These are phyloP conservation scores for Flaveria bidentis DNA, from an alignment of 129 eudicot species.

Conservation along the genomic window DNA sequence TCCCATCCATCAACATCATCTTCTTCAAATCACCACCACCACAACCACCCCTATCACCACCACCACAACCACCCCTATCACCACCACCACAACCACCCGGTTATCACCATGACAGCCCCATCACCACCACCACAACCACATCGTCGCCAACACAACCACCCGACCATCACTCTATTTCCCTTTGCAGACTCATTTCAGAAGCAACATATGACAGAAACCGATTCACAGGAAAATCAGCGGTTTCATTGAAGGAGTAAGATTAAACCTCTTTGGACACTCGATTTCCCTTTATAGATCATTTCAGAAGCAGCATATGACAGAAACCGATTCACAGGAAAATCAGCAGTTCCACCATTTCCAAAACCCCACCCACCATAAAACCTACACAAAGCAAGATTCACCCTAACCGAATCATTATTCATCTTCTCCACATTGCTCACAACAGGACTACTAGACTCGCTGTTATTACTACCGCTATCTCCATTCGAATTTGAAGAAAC, in stretches of 20 bases:
- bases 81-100: too few relatives aligned
- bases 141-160: too few relatives aligned
- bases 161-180: too few relatives aligned
- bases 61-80: too few relatives aligned
- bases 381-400: conserved; percentile 72
- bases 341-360: conserved; percentile 69
- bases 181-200: too few relatives aligned
- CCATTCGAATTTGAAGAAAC: conserved; percentile 44
- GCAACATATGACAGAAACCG: too few relatives aligned
- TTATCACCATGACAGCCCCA: too few relatives aligned
- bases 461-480: conserved; percentile 34
- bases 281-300: conserved; percentile 63
- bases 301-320: conserved; percentile 61
- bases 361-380: conserved; percentile 99
- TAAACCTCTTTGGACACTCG: conserved; percentile 91
- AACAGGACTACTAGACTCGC: conserved; percentile 35
- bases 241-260: conserved; percentile 91
- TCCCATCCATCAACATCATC: too few relatives aligned
- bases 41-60: too few relatives aligned
- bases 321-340: conserved; percentile 58
- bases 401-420: conserved; percentile 57
- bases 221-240: conserved; percentile 19
- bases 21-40: too few relatives aligned
- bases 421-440: conserved; percentile 45
- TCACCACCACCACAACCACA: too few relatives aligned